A percentile compares a stretch with the other conserved stretches of the same genome.
phyloP scores from a whole-genome alignment of 352 stramenopile species.

The Globisporangium cystogenes region DNA sequence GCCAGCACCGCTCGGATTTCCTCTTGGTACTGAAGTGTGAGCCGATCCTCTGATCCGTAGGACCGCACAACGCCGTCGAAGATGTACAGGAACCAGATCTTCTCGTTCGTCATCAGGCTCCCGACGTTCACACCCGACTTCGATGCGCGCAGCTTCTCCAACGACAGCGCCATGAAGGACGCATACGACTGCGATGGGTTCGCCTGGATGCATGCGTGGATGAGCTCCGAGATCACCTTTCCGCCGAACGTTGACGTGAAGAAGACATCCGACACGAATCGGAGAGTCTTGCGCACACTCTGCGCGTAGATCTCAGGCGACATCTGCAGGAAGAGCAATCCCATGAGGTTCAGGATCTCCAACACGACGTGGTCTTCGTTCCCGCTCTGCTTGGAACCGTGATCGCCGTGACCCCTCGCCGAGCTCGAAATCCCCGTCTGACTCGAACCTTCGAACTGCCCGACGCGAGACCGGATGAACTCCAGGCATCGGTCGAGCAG shows the following conservation, averaged over 20 bases:
- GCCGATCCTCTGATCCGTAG: conserved; percentile 19
- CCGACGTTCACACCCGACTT: conserved; percentile 26
- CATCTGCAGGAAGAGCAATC: conserved; percentile 55
- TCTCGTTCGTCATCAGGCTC: conserved; percentile 52
- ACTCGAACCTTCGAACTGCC: conserved; percentile 21
- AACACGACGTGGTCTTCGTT: conserved; percentile 46
- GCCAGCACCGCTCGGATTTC: conserved; percentile 36
- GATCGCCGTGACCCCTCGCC: conserved; percentile 9
- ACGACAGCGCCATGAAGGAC: conserved; percentile 32
- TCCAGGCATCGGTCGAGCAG: conserved; percentile 60
- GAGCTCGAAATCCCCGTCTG: conserved; percentile 12
- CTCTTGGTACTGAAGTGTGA: conserved; percentile 29
- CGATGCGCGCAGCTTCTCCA: conserved; percentile 40
- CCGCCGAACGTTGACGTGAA: conserved; percentile 59
- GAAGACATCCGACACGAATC: conserved; percentile 51
- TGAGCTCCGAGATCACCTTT: conserved; percentile 47
- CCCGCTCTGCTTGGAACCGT: conserved; percentile 16
- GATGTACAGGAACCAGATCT: conserved; percentile 57
- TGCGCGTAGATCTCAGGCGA: conserved; percentile 53
- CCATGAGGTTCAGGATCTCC: conserved; percentile 56
- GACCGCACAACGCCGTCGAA: conserved; percentile 47
- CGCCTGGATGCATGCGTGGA: conserved; percentile 43
- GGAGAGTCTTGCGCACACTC: conserved; percentile 43
- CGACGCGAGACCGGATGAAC: conserved; percentile 54
- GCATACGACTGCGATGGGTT: conserved; percentile 31